Percentiles rank a stretch among this genome's conserved stretches.
These are phyloP conservation scores for Scheffersomyces spartinae DNA, from an alignment of 805 yeast genomes.

Conservation along the genomic window DNA sequence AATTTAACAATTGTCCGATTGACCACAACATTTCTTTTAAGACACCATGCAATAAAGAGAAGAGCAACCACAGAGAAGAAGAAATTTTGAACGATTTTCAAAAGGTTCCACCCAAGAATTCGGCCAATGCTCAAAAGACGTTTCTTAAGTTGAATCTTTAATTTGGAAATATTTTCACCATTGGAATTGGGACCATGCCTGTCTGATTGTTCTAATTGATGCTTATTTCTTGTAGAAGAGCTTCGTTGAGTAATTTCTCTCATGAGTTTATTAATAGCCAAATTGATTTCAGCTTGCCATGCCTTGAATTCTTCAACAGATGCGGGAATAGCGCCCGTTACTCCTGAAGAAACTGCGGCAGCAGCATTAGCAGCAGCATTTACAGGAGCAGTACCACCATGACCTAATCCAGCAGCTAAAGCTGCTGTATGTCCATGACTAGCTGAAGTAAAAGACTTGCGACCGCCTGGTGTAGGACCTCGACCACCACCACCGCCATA, in stretches of 20 bases:
- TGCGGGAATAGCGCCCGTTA: neutral
- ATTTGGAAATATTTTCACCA: neutral
- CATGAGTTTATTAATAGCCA: conserved; percentile 32
- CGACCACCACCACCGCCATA: too few relatives aligned
- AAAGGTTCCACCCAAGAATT: neutral
- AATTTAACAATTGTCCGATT: conserved; percentile 26
- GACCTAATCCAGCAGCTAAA: too few relatives aligned
- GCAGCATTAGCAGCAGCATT: conserved; percentile 1
- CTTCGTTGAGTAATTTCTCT: too few relatives aligned
- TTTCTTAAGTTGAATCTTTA: neutral
- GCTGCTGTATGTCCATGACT: conserved; percentile 15
- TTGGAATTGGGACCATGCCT: neutral
- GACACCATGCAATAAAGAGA: conserved; percentile 19
- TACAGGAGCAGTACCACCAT: neutral
- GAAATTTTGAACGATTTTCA: neutral
- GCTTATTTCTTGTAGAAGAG: too few relatives aligned
- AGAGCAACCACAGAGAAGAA: neutral
- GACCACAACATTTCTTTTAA: conserved; percentile 28
- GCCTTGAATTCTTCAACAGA: conserved; percentile 24
- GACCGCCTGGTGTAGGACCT: too few relatives aligned
- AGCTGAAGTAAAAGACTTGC: too few relatives aligned
- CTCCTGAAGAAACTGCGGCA: neutral
- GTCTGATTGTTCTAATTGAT: neutral
- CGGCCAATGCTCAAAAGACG: neutral
- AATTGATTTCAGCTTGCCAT: conserved; percentile 45